A percentile compares a stretch with the other conserved stretches of the same genome.
These are phyloP conservation scores for Pilatotrama ljubarskyi DNA, from an alignment of 768 basidiomycete genomes.

Conservation along the genomic window DNA sequence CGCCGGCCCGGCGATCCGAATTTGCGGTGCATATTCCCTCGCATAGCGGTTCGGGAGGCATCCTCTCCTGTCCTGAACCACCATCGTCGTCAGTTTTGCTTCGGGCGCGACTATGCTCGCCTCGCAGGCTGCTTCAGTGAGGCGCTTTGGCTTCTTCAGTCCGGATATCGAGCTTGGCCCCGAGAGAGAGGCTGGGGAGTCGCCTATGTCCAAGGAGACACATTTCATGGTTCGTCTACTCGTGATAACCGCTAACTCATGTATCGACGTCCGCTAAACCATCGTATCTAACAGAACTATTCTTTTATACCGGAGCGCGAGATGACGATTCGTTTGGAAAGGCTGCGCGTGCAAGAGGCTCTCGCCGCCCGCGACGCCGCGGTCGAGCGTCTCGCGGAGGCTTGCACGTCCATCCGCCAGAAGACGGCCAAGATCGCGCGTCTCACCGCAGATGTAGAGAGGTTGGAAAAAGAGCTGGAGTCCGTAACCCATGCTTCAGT, in stretches of 20 bases:
- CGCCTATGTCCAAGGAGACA: too few relatives aligned
- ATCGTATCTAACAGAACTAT: too few relatives aligned
- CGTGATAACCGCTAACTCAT: too few relatives aligned
- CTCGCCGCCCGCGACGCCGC: constrained; percentile 63
- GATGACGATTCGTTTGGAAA: constrained; percentile 12
- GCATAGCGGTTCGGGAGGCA: background rate
- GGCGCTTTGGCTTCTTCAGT: too few relatives aligned
- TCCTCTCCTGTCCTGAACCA: background rate
- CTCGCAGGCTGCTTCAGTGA: too few relatives aligned
- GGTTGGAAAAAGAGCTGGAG: constrained; percentile 31
- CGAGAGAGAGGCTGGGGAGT: too few relatives aligned
- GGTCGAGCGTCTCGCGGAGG: constrained; percentile 57
- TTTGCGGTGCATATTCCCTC: background rate
- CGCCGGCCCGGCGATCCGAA: constrained; percentile 5
- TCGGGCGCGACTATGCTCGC: too few relatives aligned
- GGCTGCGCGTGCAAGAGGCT: constrained; percentile 48
- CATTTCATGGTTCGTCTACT: too few relatives aligned
- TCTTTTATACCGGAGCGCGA: constrained; percentile 6
- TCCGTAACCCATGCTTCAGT: background rate
- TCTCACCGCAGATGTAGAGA: constrained; percentile 41
- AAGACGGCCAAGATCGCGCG: constrained; percentile 53
- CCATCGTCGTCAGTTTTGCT: background rate
- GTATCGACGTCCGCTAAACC: too few relatives aligned
- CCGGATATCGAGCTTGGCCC: too few relatives aligned
- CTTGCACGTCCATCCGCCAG: constrained; percentile 60